Evolutionary conservation across 805 yeast genomes (phyloP).

Genomic region (Metschnikowia similis): DNA sequence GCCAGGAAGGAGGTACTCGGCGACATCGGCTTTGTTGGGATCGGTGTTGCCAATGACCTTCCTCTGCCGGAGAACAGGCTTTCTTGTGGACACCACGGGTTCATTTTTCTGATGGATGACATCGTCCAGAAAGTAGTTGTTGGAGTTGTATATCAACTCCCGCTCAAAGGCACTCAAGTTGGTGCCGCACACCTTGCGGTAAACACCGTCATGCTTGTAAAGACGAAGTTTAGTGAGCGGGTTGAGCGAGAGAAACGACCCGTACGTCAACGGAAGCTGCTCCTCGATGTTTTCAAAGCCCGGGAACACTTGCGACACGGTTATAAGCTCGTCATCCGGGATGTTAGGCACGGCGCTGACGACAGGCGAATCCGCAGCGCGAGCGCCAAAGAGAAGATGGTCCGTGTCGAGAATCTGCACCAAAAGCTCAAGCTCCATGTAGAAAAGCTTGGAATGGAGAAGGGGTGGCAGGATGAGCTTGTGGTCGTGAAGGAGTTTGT

Average conservation of each 20-base stretch:
- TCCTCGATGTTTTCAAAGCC: constrained; percentile 32
- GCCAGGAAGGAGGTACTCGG: constrained; percentile 40
- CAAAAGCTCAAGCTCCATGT: constrained; percentile 22
- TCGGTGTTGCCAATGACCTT: constrained; percentile 32
- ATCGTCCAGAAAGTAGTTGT: constrained; percentile 21
- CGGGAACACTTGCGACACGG: constrained; percentile 38
- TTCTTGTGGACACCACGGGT: constrained; percentile 7
- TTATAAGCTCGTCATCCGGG: constrained; percentile 27
- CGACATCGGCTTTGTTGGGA: constrained; percentile 37
- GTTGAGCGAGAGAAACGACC: constrained; percentile 33
- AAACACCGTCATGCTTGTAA: constrained; percentile 26
- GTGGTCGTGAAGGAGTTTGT: constrained; percentile 18
- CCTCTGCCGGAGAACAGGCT: constrained; percentile 28
- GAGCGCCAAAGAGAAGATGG: constrained; percentile 11
- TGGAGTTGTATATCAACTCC: constrained; percentile 28
- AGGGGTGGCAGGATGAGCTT: constrained; percentile 20
- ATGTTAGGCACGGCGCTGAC: neutral
- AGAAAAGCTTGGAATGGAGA: constrained; percentile 20
- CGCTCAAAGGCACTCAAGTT: constrained; percentile 31
- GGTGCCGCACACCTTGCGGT: constrained; percentile 18
- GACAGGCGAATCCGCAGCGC: constrained; percentile 7
- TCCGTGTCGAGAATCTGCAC: constrained; percentile 16
- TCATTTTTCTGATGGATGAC: constrained; percentile 6
- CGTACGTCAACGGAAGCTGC: constrained; percentile 27
- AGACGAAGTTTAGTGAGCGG: constrained; percentile 32